Base-by-base conservation (phyloP, 208 protist genomes). In the Trypanosomatidae sp. region DNA sequence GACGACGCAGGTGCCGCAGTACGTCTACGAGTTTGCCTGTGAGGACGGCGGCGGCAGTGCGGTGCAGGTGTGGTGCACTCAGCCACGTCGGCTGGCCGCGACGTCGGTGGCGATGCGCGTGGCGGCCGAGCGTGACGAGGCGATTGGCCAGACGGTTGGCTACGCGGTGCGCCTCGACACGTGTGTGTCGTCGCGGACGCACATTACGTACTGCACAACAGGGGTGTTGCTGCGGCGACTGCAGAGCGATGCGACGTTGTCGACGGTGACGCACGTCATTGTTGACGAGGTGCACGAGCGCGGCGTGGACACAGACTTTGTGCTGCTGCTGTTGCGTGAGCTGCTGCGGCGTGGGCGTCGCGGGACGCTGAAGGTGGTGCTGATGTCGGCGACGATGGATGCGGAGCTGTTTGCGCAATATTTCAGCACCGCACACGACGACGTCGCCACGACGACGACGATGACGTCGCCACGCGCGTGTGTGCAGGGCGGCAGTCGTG, bases 1-100 rank as follows among this genome's bases (percentile, higher is more conserved):
- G 71, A 98, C 96, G 3, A 99, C 97, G 24, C 93, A 97, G 62
- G 67, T 99, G 23, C 85, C 94, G 13, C 95, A 98, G 68, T 98
- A 92, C 47, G 37, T 98, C n/a, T 79, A 87, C 42, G 94, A 98
- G 46, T 94, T 95, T 42, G 85, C 84, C 59, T 92, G 70, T 45
- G 69, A 87, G 45, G 73, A 79, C 32, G 86, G 90, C 0, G 38
- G 27, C n/a, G 85, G 91, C 22, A 87, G 72, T n/a, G 53, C 63
- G 10, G 83, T 81, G 22, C 92, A 96, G 40, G 93, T 97, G 54
- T 65, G 95, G 6, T 97, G 92, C 56, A 96, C 89, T 3, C 92
- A 97, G 66, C 94, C 94, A 7, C 66, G 94, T 25, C 69, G 94
- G 39, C 66, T 97, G 6, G 87, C 92, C 13, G 94, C 94, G 19